phyloP scores from a whole-genome alignment of 2,329 filamentous ascomycete species.

The Calycina herbarum region DNA sequence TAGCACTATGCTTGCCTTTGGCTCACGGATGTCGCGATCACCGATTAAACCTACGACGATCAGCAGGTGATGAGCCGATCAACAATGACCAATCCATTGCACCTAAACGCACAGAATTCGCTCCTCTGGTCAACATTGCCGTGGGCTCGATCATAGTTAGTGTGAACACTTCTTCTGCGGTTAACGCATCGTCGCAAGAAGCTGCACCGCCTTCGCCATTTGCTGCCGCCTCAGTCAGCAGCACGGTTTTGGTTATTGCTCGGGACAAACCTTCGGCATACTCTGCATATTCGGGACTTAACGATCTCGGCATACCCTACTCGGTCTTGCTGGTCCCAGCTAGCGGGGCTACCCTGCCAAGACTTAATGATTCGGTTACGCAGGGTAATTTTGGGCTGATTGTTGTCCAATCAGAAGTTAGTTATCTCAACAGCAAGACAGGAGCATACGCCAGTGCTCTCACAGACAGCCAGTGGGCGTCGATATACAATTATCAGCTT shows the following conservation, averaged over 20 bases:
- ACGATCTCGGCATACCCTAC: constrained; percentile 61
- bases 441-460: constrained; percentile 34
- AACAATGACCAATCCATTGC: constrained; percentile 21
- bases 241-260: constrained; percentile 56
- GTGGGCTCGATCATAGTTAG: constrained; percentile 10
- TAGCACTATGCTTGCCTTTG: constrained; percentile 18
- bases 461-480: constrained; percentile 54
- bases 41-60: constrained; percentile 10
- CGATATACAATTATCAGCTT: constrained; percentile 56
- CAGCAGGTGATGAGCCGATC: constrained; percentile 10
- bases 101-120: constrained; percentile 5
- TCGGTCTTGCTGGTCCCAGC: constrained; percentile 54
- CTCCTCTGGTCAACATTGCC: constrained; percentile 10
- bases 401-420: constrained; percentile 37
- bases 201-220: background rate
- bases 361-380: constrained; percentile 46
- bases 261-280: constrained; percentile 49
- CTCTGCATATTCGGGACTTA: constrained; percentile 52
- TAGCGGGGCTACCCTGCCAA: constrained; percentile 50
- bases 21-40: constrained; percentile 16
- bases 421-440: constrained; percentile 16
- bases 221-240: constrained; percentile 23
- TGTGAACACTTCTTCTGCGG: constrained; percentile 14
- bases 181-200: background rate
- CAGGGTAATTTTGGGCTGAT: constrained; percentile 60